phyloP scores from a whole-genome alignment of 768 basidiomycete species.

The Arthromyces matolae region DNA sequence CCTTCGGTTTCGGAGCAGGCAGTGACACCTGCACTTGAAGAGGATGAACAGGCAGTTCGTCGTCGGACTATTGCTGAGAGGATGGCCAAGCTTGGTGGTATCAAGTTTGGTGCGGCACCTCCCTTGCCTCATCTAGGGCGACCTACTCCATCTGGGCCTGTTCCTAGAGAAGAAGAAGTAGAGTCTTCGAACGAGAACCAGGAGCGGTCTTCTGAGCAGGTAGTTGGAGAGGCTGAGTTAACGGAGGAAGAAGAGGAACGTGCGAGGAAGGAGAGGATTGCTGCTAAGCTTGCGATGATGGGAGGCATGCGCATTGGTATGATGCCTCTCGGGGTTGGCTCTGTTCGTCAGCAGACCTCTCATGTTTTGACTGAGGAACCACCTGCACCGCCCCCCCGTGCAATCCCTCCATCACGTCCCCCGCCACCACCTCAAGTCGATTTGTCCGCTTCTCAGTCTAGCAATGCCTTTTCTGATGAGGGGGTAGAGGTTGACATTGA shows the following conservation, averaged over 20 bases:
- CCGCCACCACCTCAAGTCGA: conserved; percentile 34
- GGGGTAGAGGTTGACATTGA: conserved; percentile 64
- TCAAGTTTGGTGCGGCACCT: conserved; percentile 69
- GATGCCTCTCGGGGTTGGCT: conserved; percentile 40
- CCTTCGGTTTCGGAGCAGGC: conserved; percentile 13
- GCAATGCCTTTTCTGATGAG: conserved; percentile 49
- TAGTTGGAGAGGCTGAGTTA: conserved; percentile 29
- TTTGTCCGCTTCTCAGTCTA: conserved; percentile 22
- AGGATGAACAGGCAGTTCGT: conserved; percentile 48
- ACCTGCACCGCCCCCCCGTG: conserved; percentile 12
- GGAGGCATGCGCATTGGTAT: conserved; percentile 59
- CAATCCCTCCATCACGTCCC: conserved; percentile 17
- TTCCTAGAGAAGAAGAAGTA: conserved; percentile 25
- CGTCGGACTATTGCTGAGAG: conserved; percentile 81
- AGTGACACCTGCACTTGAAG: conserved; percentile 22
- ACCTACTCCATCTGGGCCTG: conserved; percentile 35
- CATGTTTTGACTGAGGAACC: conserved; percentile 23
- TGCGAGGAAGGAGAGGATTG: conserved; percentile 51
- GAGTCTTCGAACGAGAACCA: no score
- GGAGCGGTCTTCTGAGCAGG: conserved; percentile 17
- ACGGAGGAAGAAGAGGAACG: conserved; percentile 61
- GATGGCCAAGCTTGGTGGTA: conserved; percentile 91
- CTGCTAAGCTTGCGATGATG: conserved; percentile 50
- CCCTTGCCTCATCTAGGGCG: conserved; percentile 38
- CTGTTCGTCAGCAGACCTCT: conserved; percentile 29